A percentile compares a stretch with the other conserved stretches of the same genome.
Conservation (phyloP, 2,329 filamentous ascomycete species). For the Metarhizium sp. region DNA sequence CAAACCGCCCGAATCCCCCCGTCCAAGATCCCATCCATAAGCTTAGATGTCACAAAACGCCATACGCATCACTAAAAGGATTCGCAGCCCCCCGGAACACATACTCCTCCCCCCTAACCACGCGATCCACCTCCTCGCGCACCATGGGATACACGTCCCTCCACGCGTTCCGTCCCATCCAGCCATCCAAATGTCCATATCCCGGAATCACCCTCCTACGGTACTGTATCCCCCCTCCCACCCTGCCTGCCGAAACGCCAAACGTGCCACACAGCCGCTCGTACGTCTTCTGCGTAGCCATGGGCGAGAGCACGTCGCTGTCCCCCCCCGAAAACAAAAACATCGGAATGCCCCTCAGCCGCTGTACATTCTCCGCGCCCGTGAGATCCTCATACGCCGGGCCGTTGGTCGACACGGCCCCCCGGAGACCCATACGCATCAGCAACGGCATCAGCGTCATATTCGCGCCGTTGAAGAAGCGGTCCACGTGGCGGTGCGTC, state of each 20-base stretch:
- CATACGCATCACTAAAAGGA: not conserved
- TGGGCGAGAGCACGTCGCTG: conserved; percentile 46
- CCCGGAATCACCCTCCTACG: conserved; percentile 42
- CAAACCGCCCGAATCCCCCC: too few species aligned
- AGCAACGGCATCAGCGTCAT: conserved; percentile 48
- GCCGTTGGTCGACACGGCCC: conserved; percentile 41
- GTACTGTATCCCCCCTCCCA: conserved; percentile 31
- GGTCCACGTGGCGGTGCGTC: conserved; percentile 52
- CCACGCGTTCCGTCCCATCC: conserved; percentile 51
- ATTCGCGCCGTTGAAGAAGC: conserved; percentile 53
- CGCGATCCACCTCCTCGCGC: conserved; percentile 43
- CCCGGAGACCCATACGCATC: conserved; percentile 44
- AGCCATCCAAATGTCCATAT: conserved; percentile 53
- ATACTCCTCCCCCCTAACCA: conserved; percentile 15
- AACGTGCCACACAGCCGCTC: conserved; percentile 43
- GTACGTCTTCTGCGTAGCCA: conserved; percentile 44
- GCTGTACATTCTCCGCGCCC: conserved; percentile 37
- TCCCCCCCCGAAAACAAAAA: conserved; percentile 46
- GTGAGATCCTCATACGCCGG: conserved; percentile 38
- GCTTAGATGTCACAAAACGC: too few species aligned
- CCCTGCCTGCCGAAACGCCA: conserved; percentile 23
- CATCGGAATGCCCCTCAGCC: conserved; percentile 44
- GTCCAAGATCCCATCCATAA: too few species aligned
- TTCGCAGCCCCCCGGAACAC: not conserved
- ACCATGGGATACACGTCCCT: conserved; percentile 51